A percentile compares a stretch with the other conserved stretches of the same genome.
Conservation (phyloP, 345 rosid species). For the Populus davidiana region DNA sequence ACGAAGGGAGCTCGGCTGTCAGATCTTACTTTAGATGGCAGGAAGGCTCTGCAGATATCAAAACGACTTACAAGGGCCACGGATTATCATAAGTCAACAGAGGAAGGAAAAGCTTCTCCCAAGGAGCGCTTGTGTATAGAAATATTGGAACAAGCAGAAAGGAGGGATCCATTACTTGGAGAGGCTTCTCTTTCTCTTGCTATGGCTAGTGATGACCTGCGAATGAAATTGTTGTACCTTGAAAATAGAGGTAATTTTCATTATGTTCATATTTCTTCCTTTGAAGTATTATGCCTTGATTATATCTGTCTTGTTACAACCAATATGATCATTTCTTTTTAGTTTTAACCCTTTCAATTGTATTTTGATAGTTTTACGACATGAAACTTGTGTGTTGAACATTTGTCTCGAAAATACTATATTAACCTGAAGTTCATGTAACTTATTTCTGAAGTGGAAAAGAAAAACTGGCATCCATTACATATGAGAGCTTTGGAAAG, state of each 20-base stretch:
- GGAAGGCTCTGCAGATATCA: conserved; percentile 68
- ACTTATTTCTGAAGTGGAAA: no score
- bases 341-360: no score
- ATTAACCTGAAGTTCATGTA: no score
- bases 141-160: conserved; percentile 70
- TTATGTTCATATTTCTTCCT: background rate
- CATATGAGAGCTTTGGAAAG: no score
- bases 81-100: conserved; percentile 46
- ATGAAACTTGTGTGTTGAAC: no score
- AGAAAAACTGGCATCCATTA: no score
- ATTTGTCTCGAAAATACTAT: no score
- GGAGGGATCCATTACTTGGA: conserved; percentile 53
- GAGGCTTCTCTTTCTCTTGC: conserved; percentile 66
- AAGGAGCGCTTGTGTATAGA: conserved; percentile 70
- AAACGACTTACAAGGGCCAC: conserved; percentile 58
- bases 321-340: no score
- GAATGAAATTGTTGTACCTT: conserved; percentile 62
- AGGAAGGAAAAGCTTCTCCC: conserved; percentile 58
- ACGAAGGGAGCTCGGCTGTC: conserved; percentile 72
- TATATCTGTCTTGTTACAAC: no score
- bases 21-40: conserved; percentile 64
- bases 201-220: conserved; percentile 66
- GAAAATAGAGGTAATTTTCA: conserved; percentile 68
- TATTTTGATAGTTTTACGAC: no score
- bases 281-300: background rate